Evolutionary conservation across 768 basidiomycete species (phyloP).

Genomic region (Pulveroboletus sp.): DNA sequence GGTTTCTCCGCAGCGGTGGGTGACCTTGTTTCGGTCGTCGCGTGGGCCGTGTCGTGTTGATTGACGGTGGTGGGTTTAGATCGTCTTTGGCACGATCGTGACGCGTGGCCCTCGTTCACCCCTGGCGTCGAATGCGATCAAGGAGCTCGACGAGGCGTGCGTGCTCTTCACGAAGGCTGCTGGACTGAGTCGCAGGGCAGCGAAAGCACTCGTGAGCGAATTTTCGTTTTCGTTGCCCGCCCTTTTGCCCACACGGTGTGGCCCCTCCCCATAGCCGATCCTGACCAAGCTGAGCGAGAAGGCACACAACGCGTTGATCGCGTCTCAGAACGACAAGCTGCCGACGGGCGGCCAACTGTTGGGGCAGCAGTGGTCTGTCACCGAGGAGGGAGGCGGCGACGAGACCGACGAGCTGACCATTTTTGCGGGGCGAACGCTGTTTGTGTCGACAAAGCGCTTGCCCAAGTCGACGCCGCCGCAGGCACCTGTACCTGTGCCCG

Average conservation of each 20-base stretch:
- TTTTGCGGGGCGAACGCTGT: constrained; percentile 61
- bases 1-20: constrained; percentile 55
- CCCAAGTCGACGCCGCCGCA: constrained; percentile 19
- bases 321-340: constrained; percentile 35
- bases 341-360: constrained; percentile 19
- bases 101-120: constrained; percentile 68
- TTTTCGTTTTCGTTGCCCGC: not conserved
- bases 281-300: constrained; percentile 59
- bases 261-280: constrained; percentile 39
- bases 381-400: constrained; percentile 48
- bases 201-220: constrained; percentile 54
- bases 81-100: constrained; percentile 76
- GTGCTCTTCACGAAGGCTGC: constrained; percentile 63
- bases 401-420: constrained; percentile 62
- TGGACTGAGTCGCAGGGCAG: constrained; percentile 52
- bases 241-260: constrained; percentile 1
- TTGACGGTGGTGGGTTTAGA: constrained; percentile 35
- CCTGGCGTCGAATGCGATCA: constrained; percentile 61
- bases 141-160: constrained; percentile 64
- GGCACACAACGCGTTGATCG: constrained; percentile 51
- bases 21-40: constrained; percentile 17
- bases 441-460: constrained; percentile 47
- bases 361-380: constrained; percentile 49
- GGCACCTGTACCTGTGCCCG: too few species aligned
- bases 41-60: not conserved